phyloP scores from a whole-genome alignment of 2,329 filamentous ascomycete species.

The Diatrype stigma region DNA sequence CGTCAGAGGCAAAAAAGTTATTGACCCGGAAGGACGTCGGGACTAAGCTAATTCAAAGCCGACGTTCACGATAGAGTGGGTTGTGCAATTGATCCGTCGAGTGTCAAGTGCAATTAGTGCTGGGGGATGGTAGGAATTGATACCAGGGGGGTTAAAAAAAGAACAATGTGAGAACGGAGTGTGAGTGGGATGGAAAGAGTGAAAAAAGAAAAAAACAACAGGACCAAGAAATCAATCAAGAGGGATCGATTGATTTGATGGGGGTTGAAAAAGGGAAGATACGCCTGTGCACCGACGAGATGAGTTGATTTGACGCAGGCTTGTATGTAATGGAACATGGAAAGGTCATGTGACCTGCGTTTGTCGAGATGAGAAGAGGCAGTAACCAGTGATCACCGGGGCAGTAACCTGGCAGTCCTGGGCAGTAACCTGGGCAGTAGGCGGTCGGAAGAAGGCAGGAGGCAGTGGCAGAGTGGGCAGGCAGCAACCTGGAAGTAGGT shows the following conservation, averaged over 20 bases:
- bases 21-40: not conserved
- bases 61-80: not conserved
- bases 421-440: too few species aligned
- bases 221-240: conserved; percentile 11
- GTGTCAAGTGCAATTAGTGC: not conserved
- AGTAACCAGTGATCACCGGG: too few species aligned
- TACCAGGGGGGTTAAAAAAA: not conserved
- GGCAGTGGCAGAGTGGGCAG: too few species aligned
- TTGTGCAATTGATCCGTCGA: not conserved
- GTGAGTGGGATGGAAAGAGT: conserved; percentile 4
- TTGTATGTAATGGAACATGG: conserved; percentile 3
- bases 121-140: not conserved
- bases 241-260: conserved; percentile 4
- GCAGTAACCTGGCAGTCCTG: too few species aligned
- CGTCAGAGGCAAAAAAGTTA: not conserved
- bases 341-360: not conserved
- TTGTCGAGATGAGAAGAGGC: not conserved
- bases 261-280: conserved; percentile 15
- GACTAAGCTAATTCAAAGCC: not conserved
- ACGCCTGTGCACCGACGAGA: conserved; percentile 17
- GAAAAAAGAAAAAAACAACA: conserved; percentile 9
- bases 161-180: not conserved
- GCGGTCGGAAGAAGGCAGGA: too few species aligned
- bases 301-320: conserved; percentile 3
- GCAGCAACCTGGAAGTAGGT: too few species aligned